Conservation (phyloP, 805 yeast genomes). For the Pichia paraexigua region DNA sequence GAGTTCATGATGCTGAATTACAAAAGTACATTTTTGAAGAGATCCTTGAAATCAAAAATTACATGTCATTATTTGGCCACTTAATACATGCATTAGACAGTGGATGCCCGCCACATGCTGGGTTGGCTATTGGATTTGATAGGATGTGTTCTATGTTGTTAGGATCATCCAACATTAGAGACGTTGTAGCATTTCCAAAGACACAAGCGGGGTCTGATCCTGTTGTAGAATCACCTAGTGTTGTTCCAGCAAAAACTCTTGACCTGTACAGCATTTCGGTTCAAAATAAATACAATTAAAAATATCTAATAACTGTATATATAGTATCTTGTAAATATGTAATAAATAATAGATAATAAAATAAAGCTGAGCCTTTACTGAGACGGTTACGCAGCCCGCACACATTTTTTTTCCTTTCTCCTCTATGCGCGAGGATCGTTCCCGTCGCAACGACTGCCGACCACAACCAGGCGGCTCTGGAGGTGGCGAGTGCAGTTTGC, state of each 20-base stretch:
- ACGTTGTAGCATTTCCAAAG: constrained; percentile 95
- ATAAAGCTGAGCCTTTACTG: neutral
- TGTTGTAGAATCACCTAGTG: constrained; percentile 80
- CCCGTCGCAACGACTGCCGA: neutral
- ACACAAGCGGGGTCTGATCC: constrained; percentile 82
- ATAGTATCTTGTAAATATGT: neutral
- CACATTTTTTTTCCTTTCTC: neutral
- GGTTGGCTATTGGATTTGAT: constrained; percentile 92
- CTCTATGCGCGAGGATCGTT: neutral
- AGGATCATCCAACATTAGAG: constrained; percentile 73
- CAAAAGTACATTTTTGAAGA: constrained; percentile 67
- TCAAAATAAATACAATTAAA: neutral
- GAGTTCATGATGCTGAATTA: constrained; percentile 79
- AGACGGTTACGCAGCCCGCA: neutral
- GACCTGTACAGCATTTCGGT: constrained; percentile 43
- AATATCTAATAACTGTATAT: too few species aligned
- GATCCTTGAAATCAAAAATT: constrained; percentile 51
- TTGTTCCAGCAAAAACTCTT: constrained; percentile 44
- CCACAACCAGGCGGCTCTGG: neutral
- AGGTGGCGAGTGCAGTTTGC: neutral
- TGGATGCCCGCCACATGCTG: constrained; percentile 99
- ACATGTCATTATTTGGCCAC: constrained; percentile 73
- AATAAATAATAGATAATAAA: neutral
- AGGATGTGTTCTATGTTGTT: constrained; percentile 84
- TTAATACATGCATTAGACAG: constrained; percentile 68